These are phyloP conservation scores for Ustilago trichophora DNA, from an alignment of 1,284 basidiomycete genomes.

Conservation along the genomic window DNA sequence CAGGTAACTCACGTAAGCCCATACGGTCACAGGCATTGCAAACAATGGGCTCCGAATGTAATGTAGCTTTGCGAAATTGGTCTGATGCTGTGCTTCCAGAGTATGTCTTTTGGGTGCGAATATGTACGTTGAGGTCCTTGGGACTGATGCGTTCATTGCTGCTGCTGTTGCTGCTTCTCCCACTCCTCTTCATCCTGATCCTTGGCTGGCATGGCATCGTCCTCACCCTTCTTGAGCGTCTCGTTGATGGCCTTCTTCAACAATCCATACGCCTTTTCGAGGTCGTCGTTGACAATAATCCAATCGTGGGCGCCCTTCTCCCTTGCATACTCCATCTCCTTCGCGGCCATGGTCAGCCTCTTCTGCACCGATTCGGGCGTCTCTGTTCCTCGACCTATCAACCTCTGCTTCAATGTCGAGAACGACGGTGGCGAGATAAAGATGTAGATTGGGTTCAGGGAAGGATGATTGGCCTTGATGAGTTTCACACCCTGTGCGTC, in stretches of 20 bases:
- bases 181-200: slow-evolving; percentile 50
- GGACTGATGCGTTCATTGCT: no score
- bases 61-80: no score
- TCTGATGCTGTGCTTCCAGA: no score
- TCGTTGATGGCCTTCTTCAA: slow-evolving; percentile 61
- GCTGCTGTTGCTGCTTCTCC: slow-evolving; percentile 12
- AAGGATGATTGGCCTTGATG: slow-evolving; percentile 77
- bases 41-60: no score
- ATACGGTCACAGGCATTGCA: no score
- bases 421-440: slow-evolving; percentile 92
- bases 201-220: slow-evolving; percentile 47
- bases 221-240: slow-evolving; percentile 33
- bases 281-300: slow-evolving; percentile 89
- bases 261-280: slow-evolving; percentile 80
- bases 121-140: no score
- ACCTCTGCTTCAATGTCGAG: slow-evolving; percentile 69
- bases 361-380: slow-evolving; percentile 77
- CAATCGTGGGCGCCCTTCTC: slow-evolving; percentile 79
- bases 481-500: slow-evolving; percentile 78
- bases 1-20: no score
- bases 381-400: slow-evolving; percentile 86
- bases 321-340: slow-evolving; percentile 85
- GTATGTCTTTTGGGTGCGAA: background rate
- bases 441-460: slow-evolving; percentile 85
- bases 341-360: slow-evolving; percentile 80